Conservation (phyloP, 2,329 filamentous ascomycete species). For the Verticillium zaregamsianum region DNA sequence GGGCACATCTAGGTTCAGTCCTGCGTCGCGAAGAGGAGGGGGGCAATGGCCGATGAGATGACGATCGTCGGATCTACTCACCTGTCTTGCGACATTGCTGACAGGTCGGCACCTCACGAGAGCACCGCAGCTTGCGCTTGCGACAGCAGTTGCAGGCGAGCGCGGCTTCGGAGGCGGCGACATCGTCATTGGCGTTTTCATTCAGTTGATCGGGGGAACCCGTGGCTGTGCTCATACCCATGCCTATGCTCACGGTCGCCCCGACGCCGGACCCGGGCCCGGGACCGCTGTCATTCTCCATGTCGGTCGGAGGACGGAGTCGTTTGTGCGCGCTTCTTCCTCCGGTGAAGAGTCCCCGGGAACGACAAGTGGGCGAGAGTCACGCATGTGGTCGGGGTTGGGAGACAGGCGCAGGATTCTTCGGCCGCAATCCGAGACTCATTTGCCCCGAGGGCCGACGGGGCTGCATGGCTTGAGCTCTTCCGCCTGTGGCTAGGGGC, state of each 20-base stretch:
- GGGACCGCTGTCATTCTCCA: neutral
- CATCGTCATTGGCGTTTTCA: neutral
- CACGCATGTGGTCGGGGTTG: neutral
- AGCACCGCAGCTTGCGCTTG: slow-evolving; percentile 8
- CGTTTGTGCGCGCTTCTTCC: neutral
- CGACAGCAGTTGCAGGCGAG: slow-evolving; percentile 10
- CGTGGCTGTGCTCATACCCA: neutral
- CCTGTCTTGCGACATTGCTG: slow-evolving; percentile 11
- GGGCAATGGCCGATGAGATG: neutral
- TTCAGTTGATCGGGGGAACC: neutral
- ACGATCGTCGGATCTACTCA: slow-evolving; percentile 2
- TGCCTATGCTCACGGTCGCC: neutral
- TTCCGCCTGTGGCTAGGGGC: neutral
- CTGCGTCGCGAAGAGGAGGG: neutral
- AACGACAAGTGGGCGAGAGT: neutral
- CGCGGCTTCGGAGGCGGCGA: slow-evolving; percentile 1
- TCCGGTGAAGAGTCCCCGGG: neutral
- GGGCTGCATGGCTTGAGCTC: neutral
- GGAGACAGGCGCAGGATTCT: neutral
- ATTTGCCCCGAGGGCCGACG: neutral
- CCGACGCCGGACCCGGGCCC: neutral
- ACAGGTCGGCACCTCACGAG: slow-evolving; percentile 6
- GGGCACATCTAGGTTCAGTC: neutral
- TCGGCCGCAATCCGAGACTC: neutral
- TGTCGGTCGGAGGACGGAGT: neutral